Conservation (phyloP, 176 grass and related monocot genomes). For the Pontederia crassipes region DNA sequence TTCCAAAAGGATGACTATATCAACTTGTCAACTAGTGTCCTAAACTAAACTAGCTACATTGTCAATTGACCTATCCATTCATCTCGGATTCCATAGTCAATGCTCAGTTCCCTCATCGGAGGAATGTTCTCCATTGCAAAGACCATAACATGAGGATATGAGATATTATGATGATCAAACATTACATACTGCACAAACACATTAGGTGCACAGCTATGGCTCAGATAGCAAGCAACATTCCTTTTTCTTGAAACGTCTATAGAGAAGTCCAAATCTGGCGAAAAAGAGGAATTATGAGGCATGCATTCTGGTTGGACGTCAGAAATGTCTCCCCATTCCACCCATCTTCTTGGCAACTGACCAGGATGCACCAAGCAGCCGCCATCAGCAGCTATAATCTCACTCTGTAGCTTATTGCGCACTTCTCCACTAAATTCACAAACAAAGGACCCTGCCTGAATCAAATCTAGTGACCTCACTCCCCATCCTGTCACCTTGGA, state of each 20-base stretch:
- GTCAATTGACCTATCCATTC: slow-evolving; percentile 74
- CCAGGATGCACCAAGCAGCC: slow-evolving; percentile 75
- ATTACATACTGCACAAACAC: slow-evolving; percentile 90
- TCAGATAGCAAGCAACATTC: slow-evolving; percentile 99
- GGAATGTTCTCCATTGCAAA: slow-evolving; percentile 97
- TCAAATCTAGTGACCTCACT: slow-evolving; percentile 88
- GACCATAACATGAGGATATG: slow-evolving; percentile 89
- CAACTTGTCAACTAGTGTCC: neutral
- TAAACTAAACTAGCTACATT: slow-evolving; percentile 16
- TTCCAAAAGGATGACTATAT: slow-evolving; percentile 1
- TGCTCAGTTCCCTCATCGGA: slow-evolving; percentile 92
- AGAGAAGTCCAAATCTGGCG: slow-evolving; percentile 54
- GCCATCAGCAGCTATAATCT: slow-evolving; percentile 42
- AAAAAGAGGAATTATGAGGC: slow-evolving; percentile 37
- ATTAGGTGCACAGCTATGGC: slow-evolving; percentile 92
- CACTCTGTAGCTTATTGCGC: slow-evolving; percentile 67
- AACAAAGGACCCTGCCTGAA: slow-evolving; percentile 73
- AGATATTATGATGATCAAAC: slow-evolving; percentile 78
- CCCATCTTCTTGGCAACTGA: slow-evolving; percentile 69
- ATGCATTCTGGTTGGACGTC: slow-evolving; percentile 73
- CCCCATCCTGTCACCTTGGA: slow-evolving; percentile 95
- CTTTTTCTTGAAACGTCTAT: slow-evolving; percentile 84
- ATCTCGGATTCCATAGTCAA: slow-evolving; percentile 90
- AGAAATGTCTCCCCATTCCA: slow-evolving; percentile 95
- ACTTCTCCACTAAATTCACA: slow-evolving; percentile 94